These are phyloP conservation scores for Pichiaceae sp. DNA, from an alignment of 1,139 yeast genomes.

Conservation along the genomic window DNA sequence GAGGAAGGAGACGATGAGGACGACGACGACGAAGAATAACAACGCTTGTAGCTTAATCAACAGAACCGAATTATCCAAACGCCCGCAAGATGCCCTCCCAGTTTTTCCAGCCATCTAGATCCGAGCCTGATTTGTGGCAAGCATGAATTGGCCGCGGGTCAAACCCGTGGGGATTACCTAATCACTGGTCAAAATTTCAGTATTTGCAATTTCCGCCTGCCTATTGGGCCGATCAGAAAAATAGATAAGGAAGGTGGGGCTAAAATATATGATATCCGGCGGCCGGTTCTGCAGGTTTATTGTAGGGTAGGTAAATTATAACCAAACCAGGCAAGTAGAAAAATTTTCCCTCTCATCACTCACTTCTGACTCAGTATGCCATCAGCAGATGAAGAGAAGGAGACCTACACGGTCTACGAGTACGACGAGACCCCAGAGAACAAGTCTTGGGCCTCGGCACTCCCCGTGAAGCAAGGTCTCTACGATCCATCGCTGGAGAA, in stretches of 20 bases:
- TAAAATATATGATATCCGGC: too few species aligned
- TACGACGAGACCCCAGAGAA: constrained; percentile 75
- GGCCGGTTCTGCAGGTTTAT: too few species aligned
- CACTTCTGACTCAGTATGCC: background rate
- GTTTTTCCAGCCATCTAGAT: background rate
- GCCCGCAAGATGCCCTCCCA: background rate
- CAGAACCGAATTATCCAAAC: constrained; percentile 2
- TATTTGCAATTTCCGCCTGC: too few species aligned
- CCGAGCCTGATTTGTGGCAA: background rate
- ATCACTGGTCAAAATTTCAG: too few species aligned
- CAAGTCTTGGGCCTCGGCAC: constrained; percentile 84
- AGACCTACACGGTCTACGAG: constrained; percentile 33
- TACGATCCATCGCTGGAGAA: constrained; percentile 92
- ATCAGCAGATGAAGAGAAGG: background rate
- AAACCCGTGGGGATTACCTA: too few species aligned
- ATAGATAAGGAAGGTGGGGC: too few species aligned
- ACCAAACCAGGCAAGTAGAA: too few species aligned
- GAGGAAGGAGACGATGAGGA: constrained; percentile 56
- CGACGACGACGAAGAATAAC: constrained; percentile 28
- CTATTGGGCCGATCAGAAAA: too few species aligned
- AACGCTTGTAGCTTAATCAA: constrained; percentile 9
- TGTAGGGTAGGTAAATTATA: too few species aligned
- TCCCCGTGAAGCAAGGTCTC: constrained; percentile 83
- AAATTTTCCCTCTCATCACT: background rate
- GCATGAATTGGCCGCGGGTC: too few species aligned